phyloP scores from a whole-genome alignment of 192 early-diverging fungal genomes.

The Chytriomyces sp. region DNA sequence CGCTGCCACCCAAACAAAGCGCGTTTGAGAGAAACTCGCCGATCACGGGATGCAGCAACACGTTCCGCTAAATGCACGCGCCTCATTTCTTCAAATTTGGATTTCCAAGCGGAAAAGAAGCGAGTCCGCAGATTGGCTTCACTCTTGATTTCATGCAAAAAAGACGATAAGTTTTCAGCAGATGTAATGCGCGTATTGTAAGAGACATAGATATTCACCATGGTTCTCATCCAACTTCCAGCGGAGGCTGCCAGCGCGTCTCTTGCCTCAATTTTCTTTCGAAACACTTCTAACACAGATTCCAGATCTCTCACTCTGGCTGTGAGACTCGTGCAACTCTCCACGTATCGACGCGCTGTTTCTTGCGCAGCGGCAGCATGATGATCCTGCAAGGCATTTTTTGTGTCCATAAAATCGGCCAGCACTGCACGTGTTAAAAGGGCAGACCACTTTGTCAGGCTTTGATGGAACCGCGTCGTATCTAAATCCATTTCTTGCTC shows the following conservation, averaged over 20 bases:
- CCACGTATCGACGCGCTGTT: conserved; percentile 11
- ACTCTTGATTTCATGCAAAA: conserved; percentile 5
- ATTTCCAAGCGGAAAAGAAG: conserved; percentile 42
- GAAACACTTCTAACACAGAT: conserved; percentile 1
- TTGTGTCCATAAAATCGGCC: conserved; percentile 17
- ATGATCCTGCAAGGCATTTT: neutral
- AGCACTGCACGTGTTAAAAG: conserved; percentile 7
- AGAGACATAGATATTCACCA: neutral
- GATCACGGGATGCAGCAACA: conserved; percentile 23
- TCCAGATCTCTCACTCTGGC: conserved; percentile 27
- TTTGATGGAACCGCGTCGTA: conserved; percentile 9
- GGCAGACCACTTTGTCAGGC: conserved; percentile 4
- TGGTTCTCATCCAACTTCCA: conserved; percentile 16
- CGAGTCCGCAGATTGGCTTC: neutral
- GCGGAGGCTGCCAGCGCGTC: conserved; percentile 15
- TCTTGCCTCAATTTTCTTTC: conserved; percentile 16
- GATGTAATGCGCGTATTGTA: neutral
- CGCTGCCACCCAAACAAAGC: conserved; percentile 47
- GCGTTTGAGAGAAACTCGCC: conserved; percentile 13
- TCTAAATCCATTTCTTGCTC: neutral
- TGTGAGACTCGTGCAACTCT: conserved; percentile 20
- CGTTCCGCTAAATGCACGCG: conserved; percentile 33
- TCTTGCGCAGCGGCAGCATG: neutral
- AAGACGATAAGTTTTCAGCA: neutral
- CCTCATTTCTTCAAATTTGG: conserved; percentile 32